Evolutionary conservation across 257 asterid species (phyloP), one percentile per base, ranked within the genome.

Genomic region (Jacaranda copaia): DNA sequence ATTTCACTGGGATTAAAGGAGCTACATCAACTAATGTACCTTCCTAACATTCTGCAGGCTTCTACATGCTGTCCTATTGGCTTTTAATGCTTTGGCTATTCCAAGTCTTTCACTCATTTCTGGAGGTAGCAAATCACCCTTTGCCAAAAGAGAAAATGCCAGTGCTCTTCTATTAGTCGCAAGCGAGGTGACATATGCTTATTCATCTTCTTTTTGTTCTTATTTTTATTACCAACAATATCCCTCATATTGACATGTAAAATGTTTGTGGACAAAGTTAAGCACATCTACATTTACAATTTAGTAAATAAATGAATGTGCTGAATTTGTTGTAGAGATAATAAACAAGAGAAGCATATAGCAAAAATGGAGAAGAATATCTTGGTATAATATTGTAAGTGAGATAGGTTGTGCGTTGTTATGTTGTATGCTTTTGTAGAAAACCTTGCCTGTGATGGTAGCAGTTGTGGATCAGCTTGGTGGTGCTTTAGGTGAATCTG

Each of bases 391-490:
- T 59, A 15, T 42, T 72, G 32, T 25, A 25, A 25, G 2, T 25
- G 32, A 25, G 32, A 25, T 25, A 25, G 32, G 32, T 25, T 25
- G 32, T 25, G 32, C 53, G 6, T 53, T 12, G 18, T 4, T 60
- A 56, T 51, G 3, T 40, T 45, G 68, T 38, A 25, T 68, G 68
- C 20, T 65, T 69, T 76, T 62, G 82, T 79, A 94, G 98, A 95
- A 95, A 93, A 95, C 99, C 2, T 85, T 95, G 85, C 98, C 98
- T 7, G 98, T 95, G 82, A 87, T 85, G 97, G 89, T 95, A 78
- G 97, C 98, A n/a, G 99, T 95, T 15, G 97, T 93, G n/a, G 97
- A 93, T 79, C 99, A 95, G 86, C 97, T 95, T 61, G 93, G 98
- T 76, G 96, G 93, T 80, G 90, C 96, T 67, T 77, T 95, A 53